Evolutionary conservation across 2,329 filamentous ascomycete genomes (phyloP), one percentile per base, ranked within the genome.

Genomic region (Aspergillus eucalypticola): DNA sequence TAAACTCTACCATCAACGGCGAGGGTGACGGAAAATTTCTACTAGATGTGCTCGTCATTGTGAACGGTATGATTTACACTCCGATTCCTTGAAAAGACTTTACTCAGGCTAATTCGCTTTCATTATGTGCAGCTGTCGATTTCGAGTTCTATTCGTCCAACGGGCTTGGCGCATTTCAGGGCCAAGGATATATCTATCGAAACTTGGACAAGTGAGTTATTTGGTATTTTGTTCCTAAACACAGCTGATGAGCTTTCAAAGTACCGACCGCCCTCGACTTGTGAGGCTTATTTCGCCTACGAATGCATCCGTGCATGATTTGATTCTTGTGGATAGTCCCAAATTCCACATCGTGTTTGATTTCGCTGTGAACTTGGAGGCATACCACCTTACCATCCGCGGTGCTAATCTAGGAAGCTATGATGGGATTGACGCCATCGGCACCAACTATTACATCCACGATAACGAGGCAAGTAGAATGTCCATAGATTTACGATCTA

Each of bases 311-410:
- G 63, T 72, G 4, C 73, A 75, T 54, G 70, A 75, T 46, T 61
- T 73, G 46, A 73, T 75, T 44, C 63, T 74, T 2, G 68, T 75
- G 6, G 70, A 75, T 44, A 69, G 67, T 23, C 74, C 73, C 1
- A 76, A 75, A 23, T 78, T 77, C 55, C 75, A 78, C 56, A 68
- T 76, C 6, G 67, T 77, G 0, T 67, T 78, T 27, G 72, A 77
- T 54, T 69, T 71, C 42, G 73, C 65, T 2, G 64, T 69, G 8
- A 78, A 77, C 48, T 63, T 77, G 10, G 75, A 77, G 56, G 73
- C 64, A 1, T 77, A 77, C 59, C 74, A 77, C 58, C 56, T 77
- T 27, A 77, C 75, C 1, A 69, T 78, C 38, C 71, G 75, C 1
- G 75, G 74, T 2, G 72, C 67, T 1, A 72, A 76, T 46, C 59